Base-by-base conservation (phyloP, 2,329 filamentous ascomycete species). In the Dothidotthia symphoricarpi region DNA sequence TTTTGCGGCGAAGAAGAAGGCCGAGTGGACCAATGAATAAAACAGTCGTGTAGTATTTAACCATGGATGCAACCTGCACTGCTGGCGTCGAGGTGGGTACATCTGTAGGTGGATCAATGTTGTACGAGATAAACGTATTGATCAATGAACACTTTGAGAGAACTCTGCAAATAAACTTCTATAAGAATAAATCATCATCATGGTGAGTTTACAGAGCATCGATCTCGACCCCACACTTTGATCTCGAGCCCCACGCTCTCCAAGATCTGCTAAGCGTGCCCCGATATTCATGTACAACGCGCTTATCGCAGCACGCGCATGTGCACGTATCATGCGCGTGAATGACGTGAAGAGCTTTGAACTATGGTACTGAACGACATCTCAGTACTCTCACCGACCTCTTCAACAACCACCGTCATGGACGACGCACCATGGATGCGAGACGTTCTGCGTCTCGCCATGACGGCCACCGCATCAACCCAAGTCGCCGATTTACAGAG, bases 1-100 rank as follows among this genome's bases (percentile, higher is more conserved):
- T 10, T 98, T 98, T 76, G 86, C 87, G 2, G 86, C 90, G 70
- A 97, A 97, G 82, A 81, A 86, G 73, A 94, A 94, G 78, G 73
- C 93, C 0, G 82, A 93, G 67, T 98, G 93, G 91, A 82, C 78
- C 45, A 76, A 96, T 67, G 81, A 88, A 64, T 94, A 78, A 35
- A 29, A 6, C 19, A 19, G 11, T 15, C 12, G 15, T 13, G 6
- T 31, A 16, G 16, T 9, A 34, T 22, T 10, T 1, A 29, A n/a
- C n/a, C n/a, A n/a, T n/a, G n/a, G n/a, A n/a, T n/a, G n/a, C n/a
- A n/a, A n/a, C n/a, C n/a, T n/a, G n/a, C n/a, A n/a, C n/a, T n/a
- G n/a, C n/a, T n/a, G n/a, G n/a, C n/a, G n/a, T n/a, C n/a, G n/a
- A n/a, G n/a, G n/a, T n/a, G n/a, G n/a, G n/a, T n/a, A n/a, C n/a